phyloP scores from a whole-genome alignment of 768 basidiomycete species.

The Leccinum rimulosum region DNA sequence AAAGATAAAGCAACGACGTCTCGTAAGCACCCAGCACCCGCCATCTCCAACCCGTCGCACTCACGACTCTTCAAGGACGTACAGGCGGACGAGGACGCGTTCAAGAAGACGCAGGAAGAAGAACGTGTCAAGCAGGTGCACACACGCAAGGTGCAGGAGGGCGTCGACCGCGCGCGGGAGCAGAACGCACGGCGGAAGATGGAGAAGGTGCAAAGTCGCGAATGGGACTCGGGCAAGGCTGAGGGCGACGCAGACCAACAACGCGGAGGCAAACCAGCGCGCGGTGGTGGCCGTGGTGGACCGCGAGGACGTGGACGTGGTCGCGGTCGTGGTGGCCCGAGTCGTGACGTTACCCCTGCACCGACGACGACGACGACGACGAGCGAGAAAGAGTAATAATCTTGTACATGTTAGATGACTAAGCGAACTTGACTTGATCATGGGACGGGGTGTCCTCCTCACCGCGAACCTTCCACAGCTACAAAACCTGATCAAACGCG shows the following conservation, averaged over 20 bases:
- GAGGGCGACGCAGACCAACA: constrained; percentile 19
- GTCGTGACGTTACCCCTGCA: constrained; percentile 6
- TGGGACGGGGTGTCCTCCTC: constrained; percentile 43
- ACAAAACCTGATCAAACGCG: constrained; percentile 95
- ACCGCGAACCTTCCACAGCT: constrained; percentile 91
- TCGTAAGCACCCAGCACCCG: constrained; percentile 40
- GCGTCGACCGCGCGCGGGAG: constrained; percentile 67
- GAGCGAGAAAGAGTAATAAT: background rate
- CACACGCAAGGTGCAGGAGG: constrained; percentile 64
- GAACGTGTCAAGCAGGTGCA: constrained; percentile 59
- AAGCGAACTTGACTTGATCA: constrained; percentile 4
- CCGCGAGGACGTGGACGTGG: constrained; percentile 38
- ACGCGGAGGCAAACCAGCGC: constrained; percentile 24
- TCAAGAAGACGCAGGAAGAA: constrained; percentile 62
- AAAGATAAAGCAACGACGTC: constrained; percentile 67
- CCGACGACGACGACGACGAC: background rate
- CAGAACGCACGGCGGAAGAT: constrained; percentile 79
- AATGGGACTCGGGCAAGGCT: constrained; percentile 72
- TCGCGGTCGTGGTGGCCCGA: constrained; percentile 26
- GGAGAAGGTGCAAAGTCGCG: constrained; percentile 73
- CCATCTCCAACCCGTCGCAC: background rate
- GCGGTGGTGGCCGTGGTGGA: constrained; percentile 33
- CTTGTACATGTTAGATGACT: constrained; percentile 16
- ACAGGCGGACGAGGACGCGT: constrained; percentile 77
- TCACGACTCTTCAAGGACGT: constrained; percentile 53